phyloP scores from a whole-genome alignment of 805 yeast species.

The Yueomyces sinensis region DNA sequence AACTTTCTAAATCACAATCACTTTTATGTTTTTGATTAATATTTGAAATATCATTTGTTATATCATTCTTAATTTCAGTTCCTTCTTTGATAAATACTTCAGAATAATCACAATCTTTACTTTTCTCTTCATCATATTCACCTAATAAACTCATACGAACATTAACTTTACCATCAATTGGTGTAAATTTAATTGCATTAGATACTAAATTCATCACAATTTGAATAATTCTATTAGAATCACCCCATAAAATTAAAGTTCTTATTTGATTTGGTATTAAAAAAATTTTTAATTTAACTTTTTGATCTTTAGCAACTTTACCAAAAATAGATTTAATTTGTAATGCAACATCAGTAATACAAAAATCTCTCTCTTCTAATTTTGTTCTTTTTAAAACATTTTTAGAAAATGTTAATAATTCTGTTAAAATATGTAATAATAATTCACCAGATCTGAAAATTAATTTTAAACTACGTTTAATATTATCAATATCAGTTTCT shows the following conservation, averaged over 20 bases:
- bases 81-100: conserved; percentile 32
- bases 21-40: neutral
- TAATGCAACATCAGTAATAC: conserved; percentile 64
- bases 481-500: conserved; percentile 54
- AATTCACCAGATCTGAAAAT: conserved; percentile 89
- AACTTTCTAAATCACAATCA: neutral
- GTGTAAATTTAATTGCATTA: conserved; percentile 85
- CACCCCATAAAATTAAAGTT: conserved; percentile 66
- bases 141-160: conserved; percentile 54
- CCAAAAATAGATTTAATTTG: conserved; percentile 80
- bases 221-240: conserved; percentile 80
- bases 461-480: conserved; percentile 64
- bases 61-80: conserved; percentile 4
- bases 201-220: conserved; percentile 87
- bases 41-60: neutral
- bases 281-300: conserved; percentile 51
- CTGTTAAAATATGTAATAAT: conserved; percentile 78
- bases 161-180: conserved; percentile 69
- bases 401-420: conserved; percentile 76
- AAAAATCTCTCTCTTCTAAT: conserved; percentile 72
- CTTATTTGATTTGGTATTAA: conserved; percentile 48
- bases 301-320: conserved; percentile 64
- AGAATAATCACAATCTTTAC: conserved; percentile 29
- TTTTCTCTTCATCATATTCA: conserved; percentile 47
- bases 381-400: conserved; percentile 76